phyloP scores from a whole-genome alignment of 805 yeast genomes.

The Candida nanaspora region DNA sequence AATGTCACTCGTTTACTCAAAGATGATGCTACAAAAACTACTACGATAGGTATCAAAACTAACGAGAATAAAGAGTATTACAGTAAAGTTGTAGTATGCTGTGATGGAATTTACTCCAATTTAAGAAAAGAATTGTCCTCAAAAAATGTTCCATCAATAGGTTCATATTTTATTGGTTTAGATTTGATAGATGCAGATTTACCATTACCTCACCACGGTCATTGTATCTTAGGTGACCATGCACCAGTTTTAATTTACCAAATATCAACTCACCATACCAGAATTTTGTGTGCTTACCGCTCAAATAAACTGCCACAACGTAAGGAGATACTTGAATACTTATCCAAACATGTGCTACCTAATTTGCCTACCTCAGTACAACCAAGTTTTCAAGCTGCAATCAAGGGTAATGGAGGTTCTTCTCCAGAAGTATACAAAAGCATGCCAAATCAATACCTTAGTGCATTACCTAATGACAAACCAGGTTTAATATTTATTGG shows the following conservation, averaged over 20 bases:
- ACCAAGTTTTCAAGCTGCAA: constrained; percentile 64
- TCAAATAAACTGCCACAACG: constrained; percentile 66
- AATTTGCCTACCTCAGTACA: constrained; percentile 55
- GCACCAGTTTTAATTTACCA: constrained; percentile 89
- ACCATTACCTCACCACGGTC: constrained; percentile 76
- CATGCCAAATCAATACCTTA: constrained; percentile 91
- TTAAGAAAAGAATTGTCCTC: constrained; percentile 69
- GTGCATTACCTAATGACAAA: constrained; percentile 64
- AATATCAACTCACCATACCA: constrained; percentile 72
- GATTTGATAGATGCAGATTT: constrained; percentile 66
- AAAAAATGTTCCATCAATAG: constrained; percentile 58
- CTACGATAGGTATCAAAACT: constrained; percentile 75
- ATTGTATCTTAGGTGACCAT: constrained; percentile 79
- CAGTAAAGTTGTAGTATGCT: constrained; percentile 65
- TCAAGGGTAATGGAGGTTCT: constrained; percentile 31
- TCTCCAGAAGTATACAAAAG: constrained; percentile 50
- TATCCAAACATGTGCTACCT: constrained; percentile 55
- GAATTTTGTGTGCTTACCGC: constrained; percentile 84
- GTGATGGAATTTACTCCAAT: constrained; percentile 93
- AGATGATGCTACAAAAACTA: constrained; percentile 40
- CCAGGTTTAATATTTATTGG: constrained; percentile 82
- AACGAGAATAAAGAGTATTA: constrained; percentile 37
- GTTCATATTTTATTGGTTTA: constrained; percentile 84
- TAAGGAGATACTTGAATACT: constrained; percentile 47
- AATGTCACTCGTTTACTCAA: constrained; percentile 65